Base-by-base conservation (phyloP, 495 filamentous ascomycete species). In the Bathelium albidoporum region DNA sequence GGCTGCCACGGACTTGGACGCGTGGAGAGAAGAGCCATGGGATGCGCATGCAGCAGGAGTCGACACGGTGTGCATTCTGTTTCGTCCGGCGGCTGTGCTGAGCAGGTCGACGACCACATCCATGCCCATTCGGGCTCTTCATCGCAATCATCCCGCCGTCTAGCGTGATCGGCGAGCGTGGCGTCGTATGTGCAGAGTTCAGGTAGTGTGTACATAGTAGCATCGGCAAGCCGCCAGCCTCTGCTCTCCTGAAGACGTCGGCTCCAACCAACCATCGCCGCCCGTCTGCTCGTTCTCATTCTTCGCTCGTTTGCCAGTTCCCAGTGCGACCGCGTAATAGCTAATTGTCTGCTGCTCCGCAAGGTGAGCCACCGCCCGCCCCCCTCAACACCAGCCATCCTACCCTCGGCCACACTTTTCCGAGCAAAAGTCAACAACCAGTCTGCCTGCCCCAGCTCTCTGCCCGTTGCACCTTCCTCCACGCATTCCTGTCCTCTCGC, bases 351-450 rank as follows among this genome's bases (percentile, higher is more conserved):
- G 11, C 16, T 55, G 5, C 49, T 55, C 20, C 11, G 9, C 11
- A 49, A 55, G 49, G 49, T 55, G 49, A 55, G 49, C 49, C 16
- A n/a, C 20, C 24, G 12, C 20, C 12, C 49, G 12, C 49, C 49
- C 49, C n/a, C n/a, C 18, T 55, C 49, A 55, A 28, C 49, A 55
- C 49, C 49, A 55, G 49, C 49, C 49, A 55, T n/a, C 43, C 36
- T 49, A 12, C 1, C n/a, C 44, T 12, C 14, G 2, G 9, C 20
- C 49, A 28, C 5, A 55, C 22, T n/a, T 55, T 55, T 26, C 20
- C 49, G 1, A n/a, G 11, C 14, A 20, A 20, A 12, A 55, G 49
- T 55, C 49, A 55, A 55, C 49, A 55, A 55, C 22, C 24, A 7
- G 29, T 24, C 49, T 29, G 12, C 49, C 44, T 49, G 44, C 44